These are phyloP conservation scores for Cladosporium colombiae DNA, from an alignment of 2,329 filamentous ascomycete species.

Conservation along the genomic window DNA sequence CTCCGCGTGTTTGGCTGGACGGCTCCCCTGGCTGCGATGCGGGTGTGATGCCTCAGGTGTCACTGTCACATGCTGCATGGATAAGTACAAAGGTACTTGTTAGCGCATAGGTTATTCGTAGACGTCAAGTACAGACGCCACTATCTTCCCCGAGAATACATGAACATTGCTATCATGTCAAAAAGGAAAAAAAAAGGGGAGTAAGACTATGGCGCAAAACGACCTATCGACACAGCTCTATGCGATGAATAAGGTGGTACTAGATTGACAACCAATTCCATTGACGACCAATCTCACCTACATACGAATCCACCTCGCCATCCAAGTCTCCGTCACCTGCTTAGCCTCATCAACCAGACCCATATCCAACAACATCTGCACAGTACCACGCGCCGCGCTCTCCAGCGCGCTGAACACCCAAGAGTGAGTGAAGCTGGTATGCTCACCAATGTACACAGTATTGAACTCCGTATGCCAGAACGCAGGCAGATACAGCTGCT, in stretches of 20 bases:
- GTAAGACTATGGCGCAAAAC: too few relatives aligned
- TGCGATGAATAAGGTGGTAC: too few relatives aligned
- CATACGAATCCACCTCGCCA: constrained; percentile 63
- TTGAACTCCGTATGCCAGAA: constrained; percentile 68
- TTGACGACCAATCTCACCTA: neutral
- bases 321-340: constrained; percentile 63
- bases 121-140: neutral
- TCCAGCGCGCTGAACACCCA: constrained; percentile 70
- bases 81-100: neutral
- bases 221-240: neutral
- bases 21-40: neutral
- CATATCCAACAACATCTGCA: constrained; percentile 64
- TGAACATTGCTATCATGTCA: too few relatives aligned
- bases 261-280: neutral
- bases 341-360: constrained; percentile 72
- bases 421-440: constrained; percentile 70
- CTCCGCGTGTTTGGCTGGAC: constrained; percentile 9
- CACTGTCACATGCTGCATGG: neutral
- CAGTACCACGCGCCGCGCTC: constrained; percentile 64
- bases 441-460: constrained; percentile 63
- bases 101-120: neutral
- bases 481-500: constrained; percentile 67
- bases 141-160: too few relatives aligned
- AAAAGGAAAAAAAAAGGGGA: too few relatives aligned
- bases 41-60: constrained; percentile 3